Evolutionary conservation across 2,329 filamentous ascomycete species (phyloP).

Genomic region (Penicillium crustosum): DNA sequence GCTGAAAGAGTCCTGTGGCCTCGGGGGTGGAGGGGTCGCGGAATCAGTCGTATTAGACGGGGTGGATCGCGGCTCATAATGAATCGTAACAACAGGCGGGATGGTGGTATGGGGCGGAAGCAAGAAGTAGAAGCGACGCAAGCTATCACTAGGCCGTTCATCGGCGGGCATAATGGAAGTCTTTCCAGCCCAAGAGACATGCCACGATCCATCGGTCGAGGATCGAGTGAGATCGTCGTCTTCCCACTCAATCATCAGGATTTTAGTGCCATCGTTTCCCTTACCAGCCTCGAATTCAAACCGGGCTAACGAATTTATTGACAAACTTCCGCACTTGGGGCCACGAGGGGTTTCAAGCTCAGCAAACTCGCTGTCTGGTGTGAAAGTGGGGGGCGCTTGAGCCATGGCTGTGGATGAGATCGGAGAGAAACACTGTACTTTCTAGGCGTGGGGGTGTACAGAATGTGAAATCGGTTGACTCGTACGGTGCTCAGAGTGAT

Average conservation of each 20-base stretch:
- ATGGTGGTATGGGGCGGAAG: constrained; percentile 70
- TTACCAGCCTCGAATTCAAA: constrained; percentile 82
- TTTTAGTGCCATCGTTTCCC: constrained; percentile 81
- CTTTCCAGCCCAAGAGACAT: constrained; percentile 82
- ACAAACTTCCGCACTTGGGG: constrained; percentile 30
- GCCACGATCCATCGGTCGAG: constrained; percentile 59
- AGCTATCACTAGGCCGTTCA: constrained; percentile 55
- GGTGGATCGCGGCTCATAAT: too few species aligned
- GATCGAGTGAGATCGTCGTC: constrained; percentile 55
- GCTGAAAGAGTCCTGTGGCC: constrained; percentile 49
- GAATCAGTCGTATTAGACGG: background rate
- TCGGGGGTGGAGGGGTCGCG: background rate
- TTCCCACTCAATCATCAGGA: constrained; percentile 92
- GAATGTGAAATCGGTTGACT: background rate
- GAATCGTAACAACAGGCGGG: constrained; percentile 64
- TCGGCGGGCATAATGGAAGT: constrained; percentile 66
- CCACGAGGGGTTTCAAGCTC: constrained; percentile 35
- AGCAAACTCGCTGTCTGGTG: constrained; percentile 34
- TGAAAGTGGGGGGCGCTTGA: constrained; percentile 27
- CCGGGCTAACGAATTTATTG: constrained; percentile 66
- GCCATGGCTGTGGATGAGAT: constrained; percentile 6
- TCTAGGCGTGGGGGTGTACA: background rate
- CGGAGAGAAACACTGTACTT: constrained; percentile 13
- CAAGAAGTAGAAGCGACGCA: constrained; percentile 74
- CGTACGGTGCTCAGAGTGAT: background rate